A percentile compares a stretch with the other conserved stretches of the same genome.
Conservation (phyloP, 2,329 filamentous ascomycete genomes). For the Alternaria sp. region DNA sequence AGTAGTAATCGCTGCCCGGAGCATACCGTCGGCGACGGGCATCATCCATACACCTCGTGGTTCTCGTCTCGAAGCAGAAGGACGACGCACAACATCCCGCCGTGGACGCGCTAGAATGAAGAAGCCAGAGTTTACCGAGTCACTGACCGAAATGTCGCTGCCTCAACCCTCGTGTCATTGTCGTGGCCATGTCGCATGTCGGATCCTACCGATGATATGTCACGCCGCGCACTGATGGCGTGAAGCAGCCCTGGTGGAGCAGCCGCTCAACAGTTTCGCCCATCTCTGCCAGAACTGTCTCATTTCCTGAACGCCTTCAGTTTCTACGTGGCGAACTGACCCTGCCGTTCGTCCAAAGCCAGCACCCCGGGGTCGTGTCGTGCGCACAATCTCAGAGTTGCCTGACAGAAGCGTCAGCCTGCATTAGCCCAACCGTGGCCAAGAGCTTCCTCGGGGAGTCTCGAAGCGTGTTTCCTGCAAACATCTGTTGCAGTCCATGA, state of each 20-base stretch:
- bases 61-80: background rate
- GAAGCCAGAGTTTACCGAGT: background rate
- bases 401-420: slow-evolving; percentile 16
- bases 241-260: background rate
- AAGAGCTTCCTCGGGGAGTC: slow-evolving; percentile 30
- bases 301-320: slow-evolving; percentile 3
- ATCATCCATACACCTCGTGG: background rate
- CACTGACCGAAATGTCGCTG: background rate
- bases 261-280: background rate
- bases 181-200: background rate
- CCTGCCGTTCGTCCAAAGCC: background rate
- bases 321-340: background rate
- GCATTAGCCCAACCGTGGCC: slow-evolving; percentile 11
- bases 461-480: slow-evolving; percentile 30
- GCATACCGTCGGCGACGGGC: background rate
- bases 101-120: background rate
- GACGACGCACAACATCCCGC: slow-evolving; percentile 6
- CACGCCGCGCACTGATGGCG: slow-evolving; percentile 2
- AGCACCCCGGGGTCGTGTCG: background rate
- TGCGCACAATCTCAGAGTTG: background rate
- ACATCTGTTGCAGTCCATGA: slow-evolving; percentile 16
- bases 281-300: background rate
- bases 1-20: background rate
- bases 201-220: background rate
- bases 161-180: background rate